Base-by-base conservation (phyloP, 805 yeast species). In the Isabelozyma gotoi region DNA sequence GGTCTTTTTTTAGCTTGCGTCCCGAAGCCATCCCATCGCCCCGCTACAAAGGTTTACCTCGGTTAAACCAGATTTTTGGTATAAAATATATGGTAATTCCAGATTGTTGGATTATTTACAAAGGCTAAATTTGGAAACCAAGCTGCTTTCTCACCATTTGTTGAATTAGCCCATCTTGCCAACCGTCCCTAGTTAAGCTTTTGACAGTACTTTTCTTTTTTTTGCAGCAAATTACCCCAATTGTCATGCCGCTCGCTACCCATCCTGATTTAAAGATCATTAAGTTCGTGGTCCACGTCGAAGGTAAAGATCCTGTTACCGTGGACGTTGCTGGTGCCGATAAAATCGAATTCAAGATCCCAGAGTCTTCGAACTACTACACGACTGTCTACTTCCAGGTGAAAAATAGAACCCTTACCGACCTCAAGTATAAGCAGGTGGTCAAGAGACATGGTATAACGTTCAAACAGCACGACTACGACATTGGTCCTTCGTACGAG, bases 401-500 rank as follows among this genome's bases (percentile, higher is more conserved):
- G 18, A 55, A 52, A 46, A 53, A 57, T 40, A 57, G 51, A 35
- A 48, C 57, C 18, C 51, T 70, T 46, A 57, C 57, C 37, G 48
- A 67, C 39, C 56, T 71, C 39, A 53, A 51, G 33, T 67, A 67
- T 51, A 67, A 59, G 45, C 72, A 67, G 48, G 63, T 60, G 8
- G 60, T 68, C 39, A 63, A 57, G 53, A 68, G 63, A 48, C 64
- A 55, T 32, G 72, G 73, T 36, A 47, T 70, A 38, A 56, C 63
- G 17, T 55, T 69, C 36, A 65, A 62, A 43, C 47, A 52, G 18
- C 59, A 63, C 19, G 63, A 59, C 11, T 42, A 55, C 38, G 60
- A 56, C 10, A 47, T 70, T 33, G 76, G 75, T 7, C 58, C 54
- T 31, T 49, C 42, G 29, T 65, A 55, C 44, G 67, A 55, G 41